Conservation (phyloP, 1,284 basidiomycete species). For the Malassezia restricta region DNA sequence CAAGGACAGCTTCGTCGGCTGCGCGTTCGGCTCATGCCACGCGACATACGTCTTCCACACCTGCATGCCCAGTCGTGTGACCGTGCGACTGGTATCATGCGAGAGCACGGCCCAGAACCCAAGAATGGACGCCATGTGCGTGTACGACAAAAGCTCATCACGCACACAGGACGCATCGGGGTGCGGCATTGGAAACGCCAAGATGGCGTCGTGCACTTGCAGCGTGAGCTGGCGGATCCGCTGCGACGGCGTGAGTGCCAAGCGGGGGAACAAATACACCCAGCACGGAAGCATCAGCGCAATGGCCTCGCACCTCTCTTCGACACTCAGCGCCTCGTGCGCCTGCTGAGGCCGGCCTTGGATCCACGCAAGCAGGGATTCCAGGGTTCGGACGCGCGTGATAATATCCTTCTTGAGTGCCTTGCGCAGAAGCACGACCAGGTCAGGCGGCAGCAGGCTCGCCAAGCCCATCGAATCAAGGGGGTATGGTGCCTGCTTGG, state of each 20-base stretch:
- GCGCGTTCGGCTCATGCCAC: constrained; percentile 5
- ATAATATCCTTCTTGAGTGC: constrained; percentile 82
- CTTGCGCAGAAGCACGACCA: constrained; percentile 68
- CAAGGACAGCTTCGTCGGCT: constrained; percentile 1
- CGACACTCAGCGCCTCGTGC: constrained; percentile 1
- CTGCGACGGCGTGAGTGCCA: constrained; percentile 69
- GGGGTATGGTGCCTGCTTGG: constrained; percentile 72
- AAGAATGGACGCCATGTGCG: constrained; percentile 58
- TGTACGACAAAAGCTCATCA: constrained; percentile 55
- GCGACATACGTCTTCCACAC: constrained; percentile 53
- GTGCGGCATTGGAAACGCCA: constrained; percentile 49
- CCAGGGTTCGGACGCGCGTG: constrained; percentile 73
- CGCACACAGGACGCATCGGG: constrained; percentile 42
- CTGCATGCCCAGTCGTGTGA: constrained; percentile 51
- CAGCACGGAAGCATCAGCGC: constrained; percentile 68
- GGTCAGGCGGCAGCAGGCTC: constrained; percentile 53
- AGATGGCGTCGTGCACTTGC: constrained; percentile 59
- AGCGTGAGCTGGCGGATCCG: constrained; percentile 62
- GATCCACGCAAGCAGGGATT: constrained; percentile 67
- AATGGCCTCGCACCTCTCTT: constrained; percentile 49
- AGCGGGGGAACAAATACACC: constrained; percentile 76
- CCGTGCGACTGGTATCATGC: constrained; percentile 61
- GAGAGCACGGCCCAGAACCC: constrained; percentile 68
- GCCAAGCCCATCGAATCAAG: constrained; percentile 73
- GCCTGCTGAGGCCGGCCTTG: constrained; percentile 48